phyloP scores from a whole-genome alignment of 768 basidiomycete species.

The Mycena floridula region DNA sequence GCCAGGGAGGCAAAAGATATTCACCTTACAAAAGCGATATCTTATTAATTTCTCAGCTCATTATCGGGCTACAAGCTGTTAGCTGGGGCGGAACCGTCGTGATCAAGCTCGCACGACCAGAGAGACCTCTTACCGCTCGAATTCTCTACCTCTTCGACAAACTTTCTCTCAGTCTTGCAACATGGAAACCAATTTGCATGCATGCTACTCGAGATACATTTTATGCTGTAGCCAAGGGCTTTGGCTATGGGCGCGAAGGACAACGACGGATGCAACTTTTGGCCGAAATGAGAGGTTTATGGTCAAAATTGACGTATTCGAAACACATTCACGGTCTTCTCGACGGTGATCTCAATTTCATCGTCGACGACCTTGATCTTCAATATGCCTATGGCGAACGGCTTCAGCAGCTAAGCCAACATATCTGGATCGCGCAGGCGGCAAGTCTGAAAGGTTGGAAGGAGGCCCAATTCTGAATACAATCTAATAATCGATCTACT shows the following conservation, averaged over 20 bases:
- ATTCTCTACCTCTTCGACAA: slow-evolving; percentile 18
- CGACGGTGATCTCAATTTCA: neutral
- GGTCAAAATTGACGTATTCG: neutral
- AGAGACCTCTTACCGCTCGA: slow-evolving; percentile 16
- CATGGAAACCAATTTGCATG: slow-evolving; percentile 17
- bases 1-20: slow-evolving; percentile 1
- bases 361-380: neutral
- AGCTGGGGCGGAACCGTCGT: slow-evolving; percentile 13
- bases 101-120: slow-evolving; percentile 16
- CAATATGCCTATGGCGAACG: neutral
- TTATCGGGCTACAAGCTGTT: slow-evolving; percentile 14
- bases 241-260: slow-evolving; percentile 8
- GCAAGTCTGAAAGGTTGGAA: slow-evolving; percentile 1
- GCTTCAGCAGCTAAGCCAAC: neutral
- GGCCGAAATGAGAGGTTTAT: slow-evolving; percentile 3
- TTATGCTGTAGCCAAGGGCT: slow-evolving; percentile 16
- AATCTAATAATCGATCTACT: no score
- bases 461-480: no score
- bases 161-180: slow-evolving; percentile 11
- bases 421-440: neutral
- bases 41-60: slow-evolving; percentile 19
- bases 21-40: slow-evolving; percentile 6
- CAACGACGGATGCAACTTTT: neutral
- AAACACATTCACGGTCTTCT: neutral
- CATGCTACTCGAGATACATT: slow-evolving; percentile 18